Percentiles rank a stretch among this genome's conserved stretches.
Evolutionary conservation across 2,329 filamentous ascomycete species (phyloP).

Genomic region (Cryphonectria japonica): DNA sequence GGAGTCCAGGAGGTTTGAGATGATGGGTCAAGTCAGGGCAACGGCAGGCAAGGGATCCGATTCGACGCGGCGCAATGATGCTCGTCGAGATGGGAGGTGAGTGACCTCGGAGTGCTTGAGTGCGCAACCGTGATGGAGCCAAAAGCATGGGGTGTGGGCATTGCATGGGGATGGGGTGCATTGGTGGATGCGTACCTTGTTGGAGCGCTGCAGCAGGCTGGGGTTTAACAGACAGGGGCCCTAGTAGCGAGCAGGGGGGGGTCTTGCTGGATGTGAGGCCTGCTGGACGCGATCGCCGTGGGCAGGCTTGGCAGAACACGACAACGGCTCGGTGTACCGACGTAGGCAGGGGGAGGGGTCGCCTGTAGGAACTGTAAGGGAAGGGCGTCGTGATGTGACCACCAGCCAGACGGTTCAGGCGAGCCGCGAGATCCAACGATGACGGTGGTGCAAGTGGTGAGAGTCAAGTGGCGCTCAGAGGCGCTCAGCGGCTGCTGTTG

Average conservation of each 20-base stretch:
- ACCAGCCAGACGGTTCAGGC: not conserved
- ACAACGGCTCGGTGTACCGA: constrained; percentile 6
- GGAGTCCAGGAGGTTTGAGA: constrained; percentile 22
- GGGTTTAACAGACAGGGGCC: constrained; percentile 24
- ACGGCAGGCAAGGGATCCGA: constrained; percentile 28
- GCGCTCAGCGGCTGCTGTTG: not conserved
- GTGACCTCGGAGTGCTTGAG: constrained; percentile 24
- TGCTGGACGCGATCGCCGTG: constrained; percentile 20
- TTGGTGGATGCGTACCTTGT: constrained; percentile 24
- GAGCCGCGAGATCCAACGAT: not conserved
- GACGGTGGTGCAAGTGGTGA: constrained; percentile 4
- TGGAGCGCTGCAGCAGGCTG: constrained; percentile 12
- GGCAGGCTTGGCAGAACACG: constrained; percentile 14
- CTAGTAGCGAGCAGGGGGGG: constrained; percentile 15
- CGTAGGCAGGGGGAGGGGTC: not conserved
- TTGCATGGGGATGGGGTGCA: constrained; percentile 18
- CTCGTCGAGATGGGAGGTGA: constrained; percentile 26
- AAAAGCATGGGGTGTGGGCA: constrained; percentile 4
- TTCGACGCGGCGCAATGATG: constrained; percentile 25
- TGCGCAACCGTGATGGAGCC: constrained; percentile 1
- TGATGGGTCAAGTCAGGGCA: constrained; percentile 7
- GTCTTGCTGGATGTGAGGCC: constrained; percentile 16
- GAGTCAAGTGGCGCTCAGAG: not conserved
- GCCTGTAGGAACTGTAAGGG: not conserved
- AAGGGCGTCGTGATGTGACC: constrained; percentile 2